Evolutionary conservation across 164 flowering plant genomes (phyloP).

Genomic region (Aristolochia contorta): DNA sequence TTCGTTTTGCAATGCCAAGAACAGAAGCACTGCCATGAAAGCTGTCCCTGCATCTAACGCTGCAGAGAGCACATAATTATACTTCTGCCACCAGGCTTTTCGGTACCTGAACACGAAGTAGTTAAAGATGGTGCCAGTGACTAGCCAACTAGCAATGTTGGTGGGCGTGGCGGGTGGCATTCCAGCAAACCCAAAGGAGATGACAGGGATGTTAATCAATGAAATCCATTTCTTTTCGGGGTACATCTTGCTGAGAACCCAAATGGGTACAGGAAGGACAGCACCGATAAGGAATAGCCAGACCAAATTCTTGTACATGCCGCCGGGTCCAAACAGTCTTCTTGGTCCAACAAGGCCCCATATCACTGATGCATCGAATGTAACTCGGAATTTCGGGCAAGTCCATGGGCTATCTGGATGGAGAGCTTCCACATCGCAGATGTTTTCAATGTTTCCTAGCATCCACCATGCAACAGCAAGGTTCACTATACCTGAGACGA

Average conservation of each 20-base stretch:
- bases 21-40: constrained; percentile 87
- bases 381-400: constrained; percentile 84
- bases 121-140: constrained; percentile 81
- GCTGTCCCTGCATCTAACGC: constrained; percentile 95
- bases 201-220: constrained; percentile 78
- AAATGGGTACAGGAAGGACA: constrained; percentile 73
- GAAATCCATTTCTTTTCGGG: constrained; percentile 92
- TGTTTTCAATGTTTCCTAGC: constrained; percentile 70
- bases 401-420: constrained; percentile 92
- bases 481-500: constrained; percentile 67
- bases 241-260: constrained; percentile 71
- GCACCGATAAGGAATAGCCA: constrained; percentile 94
- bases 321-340: constrained; percentile 77
- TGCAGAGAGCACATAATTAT: constrained; percentile 84
- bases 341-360: constrained; percentile 91
- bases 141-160: constrained; percentile 86
- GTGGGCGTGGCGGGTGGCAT: constrained; percentile 98
- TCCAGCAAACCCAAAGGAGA: constrained; percentile 86
- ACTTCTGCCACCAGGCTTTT: constrained; percentile 84
- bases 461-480: constrained; percentile 96
- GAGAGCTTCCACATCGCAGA: constrained; percentile 61
- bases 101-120: constrained; percentile 65
- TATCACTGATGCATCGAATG: constrained; percentile 88
- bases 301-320: constrained; percentile 72
- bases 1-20: constrained; percentile 62